A percentile compares a stretch with the other conserved stretches of the same genome.
phyloP scores from a whole-genome alignment of 129 eudicot species.

The Artemisia tridentata region DNA sequence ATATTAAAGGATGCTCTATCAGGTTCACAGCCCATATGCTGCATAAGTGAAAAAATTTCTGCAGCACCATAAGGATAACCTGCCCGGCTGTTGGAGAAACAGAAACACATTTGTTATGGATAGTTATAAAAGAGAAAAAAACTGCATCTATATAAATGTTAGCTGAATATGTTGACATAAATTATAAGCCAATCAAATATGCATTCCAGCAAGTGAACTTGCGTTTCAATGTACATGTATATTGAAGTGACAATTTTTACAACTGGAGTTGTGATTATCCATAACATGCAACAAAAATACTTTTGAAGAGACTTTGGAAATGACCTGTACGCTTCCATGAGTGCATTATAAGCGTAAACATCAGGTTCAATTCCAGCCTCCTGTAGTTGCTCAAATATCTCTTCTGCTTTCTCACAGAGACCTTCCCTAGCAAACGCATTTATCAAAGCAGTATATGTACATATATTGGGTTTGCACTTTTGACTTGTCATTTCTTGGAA shows the following conservation, averaged over 20 bases:
- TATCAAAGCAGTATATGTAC: conserved; percentile 84
- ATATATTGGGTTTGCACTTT: conserved; percentile 77
- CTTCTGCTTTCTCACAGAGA: conserved; percentile 95
- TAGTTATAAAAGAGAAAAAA: neutral
- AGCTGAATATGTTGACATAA: neutral
- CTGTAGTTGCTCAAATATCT: conserved; percentile 76
- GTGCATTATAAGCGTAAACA: conserved; percentile 91
- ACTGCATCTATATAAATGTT: neutral
- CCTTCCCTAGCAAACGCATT: conserved; percentile 95
- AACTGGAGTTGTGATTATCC: neutral
- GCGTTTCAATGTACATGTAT: too few species aligned
- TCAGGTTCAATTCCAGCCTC: conserved; percentile 92
- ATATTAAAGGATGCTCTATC: conserved; percentile 86
- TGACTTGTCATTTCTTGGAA: conserved; percentile 71
- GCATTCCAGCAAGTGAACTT: too few species aligned
- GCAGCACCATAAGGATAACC: conserved; percentile 90
- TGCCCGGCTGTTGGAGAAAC: conserved; percentile 59
- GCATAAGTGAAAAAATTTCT: conserved; percentile 88
- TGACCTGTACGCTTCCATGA: conserved; percentile 94
- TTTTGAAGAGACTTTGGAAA: conserved; percentile 2
- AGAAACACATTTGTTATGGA: neutral
- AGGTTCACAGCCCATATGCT: conserved; percentile 90
- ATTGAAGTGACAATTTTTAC: too few species aligned
- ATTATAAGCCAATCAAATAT: neutral
- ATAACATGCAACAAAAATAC: neutral